Evolutionary conservation across 805 yeast genomes (phyloP).

Genomic region (Metschnikowia anglica): DNA sequence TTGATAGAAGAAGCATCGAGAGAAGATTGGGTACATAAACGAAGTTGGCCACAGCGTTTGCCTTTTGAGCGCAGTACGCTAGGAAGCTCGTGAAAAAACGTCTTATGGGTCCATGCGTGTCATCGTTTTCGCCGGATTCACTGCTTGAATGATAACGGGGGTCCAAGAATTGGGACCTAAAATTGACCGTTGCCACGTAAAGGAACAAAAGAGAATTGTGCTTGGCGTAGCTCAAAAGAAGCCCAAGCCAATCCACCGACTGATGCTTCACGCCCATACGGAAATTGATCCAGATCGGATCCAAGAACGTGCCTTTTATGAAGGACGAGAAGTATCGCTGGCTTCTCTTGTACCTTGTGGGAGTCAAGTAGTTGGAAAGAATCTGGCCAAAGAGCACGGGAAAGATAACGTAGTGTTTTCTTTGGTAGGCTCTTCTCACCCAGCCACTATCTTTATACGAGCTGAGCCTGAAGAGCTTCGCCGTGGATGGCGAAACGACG

Average conservation of each 20-base stretch:
- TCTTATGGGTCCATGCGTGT: background rate
- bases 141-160: slow-evolving; percentile 26
- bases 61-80: slow-evolving; percentile 23
- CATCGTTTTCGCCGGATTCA: slow-evolving; percentile 4
- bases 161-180: slow-evolving; percentile 25
- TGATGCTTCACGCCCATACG: slow-evolving; percentile 28
- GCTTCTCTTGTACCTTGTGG: slow-evolving; percentile 35
- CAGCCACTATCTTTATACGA: slow-evolving; percentile 21
- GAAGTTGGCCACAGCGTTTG: slow-evolving; percentile 35
- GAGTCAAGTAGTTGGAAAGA: slow-evolving; percentile 42
- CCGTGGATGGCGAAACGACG: slow-evolving; percentile 28
- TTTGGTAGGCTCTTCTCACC: slow-evolving; percentile 25
- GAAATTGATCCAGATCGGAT: slow-evolving; percentile 44
- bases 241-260: slow-evolving; percentile 31
- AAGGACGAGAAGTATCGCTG: slow-evolving; percentile 35
- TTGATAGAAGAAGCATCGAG: slow-evolving; percentile 33
- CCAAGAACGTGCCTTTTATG: slow-evolving; percentile 32
- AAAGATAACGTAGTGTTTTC: slow-evolving; percentile 35
- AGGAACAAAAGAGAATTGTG: slow-evolving; percentile 27
- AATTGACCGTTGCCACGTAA: slow-evolving; percentile 20
- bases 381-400: slow-evolving; percentile 41
- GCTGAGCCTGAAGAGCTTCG: slow-evolving; percentile 27
- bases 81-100: slow-evolving; percentile 18
- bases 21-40: slow-evolving; percentile 38
- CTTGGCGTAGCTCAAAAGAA: slow-evolving; percentile 26